phyloP scores from a whole-genome alignment of 2,329 filamentous ascomycete genomes.

The Hymenotorrendiella dingleyae region DNA sequence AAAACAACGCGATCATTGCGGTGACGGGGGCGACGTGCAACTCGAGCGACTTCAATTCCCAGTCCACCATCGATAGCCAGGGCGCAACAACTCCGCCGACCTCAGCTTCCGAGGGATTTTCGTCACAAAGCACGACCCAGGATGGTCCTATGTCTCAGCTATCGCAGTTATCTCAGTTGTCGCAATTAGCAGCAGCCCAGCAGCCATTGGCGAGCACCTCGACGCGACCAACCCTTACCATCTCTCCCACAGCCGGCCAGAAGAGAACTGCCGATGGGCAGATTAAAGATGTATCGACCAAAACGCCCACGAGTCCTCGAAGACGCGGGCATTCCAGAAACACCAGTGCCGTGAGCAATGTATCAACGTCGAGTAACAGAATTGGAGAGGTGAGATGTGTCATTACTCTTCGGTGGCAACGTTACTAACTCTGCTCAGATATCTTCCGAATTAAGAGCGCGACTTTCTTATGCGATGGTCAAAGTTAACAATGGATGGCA shows the following conservation, averaged over 20 bases:
- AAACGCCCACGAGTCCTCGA: conserved; percentile 35
- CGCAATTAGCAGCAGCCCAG: conserved; percentile 50
- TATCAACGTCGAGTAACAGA: conserved; percentile 55
- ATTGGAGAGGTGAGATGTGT: conserved; percentile 63
- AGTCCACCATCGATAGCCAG: conserved; percentile 38
- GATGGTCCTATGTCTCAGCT: conserved; percentile 50
- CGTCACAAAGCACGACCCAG: conserved; percentile 36
- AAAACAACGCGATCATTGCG: conserved; percentile 9
- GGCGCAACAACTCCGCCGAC: conserved; percentile 35
- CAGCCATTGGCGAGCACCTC: conserved; percentile 27
- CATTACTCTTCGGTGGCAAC: neutral
- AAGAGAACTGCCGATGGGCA: conserved; percentile 75
- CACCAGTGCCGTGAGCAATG: conserved; percentile 59
- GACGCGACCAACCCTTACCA: conserved; percentile 17
- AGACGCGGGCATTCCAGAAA: conserved; percentile 58
- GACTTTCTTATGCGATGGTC: conserved; percentile 87
- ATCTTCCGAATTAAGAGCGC: conserved; percentile 65
- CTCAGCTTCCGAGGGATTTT: conserved; percentile 31
- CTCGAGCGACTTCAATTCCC: conserved; percentile 39
- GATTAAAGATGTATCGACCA: conserved; percentile 52
- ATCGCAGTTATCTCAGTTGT: conserved; percentile 53
- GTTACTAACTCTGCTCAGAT: conserved; percentile 24
- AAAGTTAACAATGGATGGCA: conserved; percentile 92
- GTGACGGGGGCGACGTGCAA: conserved; percentile 12
- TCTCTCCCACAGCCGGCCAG: conserved; percentile 37